Conservation (phyloP, 2,329 filamentous ascomycete genomes). For the Cladophialophora carrionii region DNA sequence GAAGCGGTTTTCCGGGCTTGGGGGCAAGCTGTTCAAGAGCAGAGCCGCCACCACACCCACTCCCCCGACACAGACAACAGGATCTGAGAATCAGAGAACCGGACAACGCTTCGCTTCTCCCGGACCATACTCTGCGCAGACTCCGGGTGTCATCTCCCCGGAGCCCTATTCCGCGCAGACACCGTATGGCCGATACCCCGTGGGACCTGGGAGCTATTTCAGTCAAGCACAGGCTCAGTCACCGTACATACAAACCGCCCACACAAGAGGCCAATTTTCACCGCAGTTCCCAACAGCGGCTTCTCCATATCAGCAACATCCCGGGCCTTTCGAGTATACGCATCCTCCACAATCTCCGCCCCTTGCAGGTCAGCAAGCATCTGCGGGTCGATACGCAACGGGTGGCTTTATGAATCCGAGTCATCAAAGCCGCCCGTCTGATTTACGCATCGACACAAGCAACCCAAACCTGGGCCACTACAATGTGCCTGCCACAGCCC, state of each 20-base stretch:
- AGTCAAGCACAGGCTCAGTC: constrained; percentile 6
- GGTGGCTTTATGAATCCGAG: constrained; percentile 10
- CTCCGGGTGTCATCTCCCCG: constrained; percentile 23
- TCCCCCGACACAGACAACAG: constrained; percentile 8
- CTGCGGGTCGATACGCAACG: constrained; percentile 14
- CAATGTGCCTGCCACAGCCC: constrained; percentile 24
- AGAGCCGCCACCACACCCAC: constrained; percentile 12
- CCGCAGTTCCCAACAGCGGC: constrained; percentile 15
- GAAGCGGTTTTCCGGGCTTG: constrained; percentile 35
- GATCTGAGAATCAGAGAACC: constrained; percentile 3
- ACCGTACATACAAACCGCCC: constrained; percentile 11
- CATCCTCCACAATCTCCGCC: constrained; percentile 20
- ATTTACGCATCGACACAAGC: constrained; percentile 33
- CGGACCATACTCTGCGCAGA: constrained; percentile 14
- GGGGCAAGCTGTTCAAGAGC: constrained; percentile 28
- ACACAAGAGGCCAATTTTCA: constrained; percentile 12
- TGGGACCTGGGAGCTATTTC: constrained; percentile 15
- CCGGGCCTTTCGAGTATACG: constrained; percentile 8
- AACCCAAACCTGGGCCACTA: constrained; percentile 6
- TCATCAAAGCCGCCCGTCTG: constrained; percentile 26
- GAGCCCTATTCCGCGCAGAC: constrained; percentile 22
- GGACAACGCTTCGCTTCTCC: constrained; percentile 23
- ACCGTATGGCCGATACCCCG: constrained; percentile 14
- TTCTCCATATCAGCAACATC: constrained; percentile 21
- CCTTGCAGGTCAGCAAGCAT: constrained; percentile 11